A percentile compares a stretch with the other conserved stretches of the same genome.
Evolutionary conservation across 2,329 filamentous ascomycete genomes (phyloP).

Genomic region (Coniella lustricola): DNA sequence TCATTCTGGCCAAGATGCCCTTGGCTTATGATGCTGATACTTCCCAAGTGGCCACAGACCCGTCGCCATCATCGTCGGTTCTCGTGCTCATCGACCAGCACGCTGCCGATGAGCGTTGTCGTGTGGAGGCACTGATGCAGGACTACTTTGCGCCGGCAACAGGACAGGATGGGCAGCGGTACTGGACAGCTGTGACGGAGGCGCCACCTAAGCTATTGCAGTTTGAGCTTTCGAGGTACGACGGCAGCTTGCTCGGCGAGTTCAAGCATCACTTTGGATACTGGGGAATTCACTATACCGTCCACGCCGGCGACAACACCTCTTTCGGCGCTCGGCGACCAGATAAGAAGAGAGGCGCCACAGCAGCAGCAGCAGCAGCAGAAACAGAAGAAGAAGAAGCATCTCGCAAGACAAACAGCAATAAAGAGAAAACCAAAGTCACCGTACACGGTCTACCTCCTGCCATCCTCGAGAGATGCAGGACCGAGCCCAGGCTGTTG

Average conservation of each 20-base stretch:
- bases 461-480: constrained; percentile 69
- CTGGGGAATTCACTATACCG: constrained; percentile 70
- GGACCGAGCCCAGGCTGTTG: constrained; percentile 61
- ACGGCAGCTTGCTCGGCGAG: constrained; percentile 50
- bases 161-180: constrained; percentile 1
- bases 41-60: constrained; percentile 9
- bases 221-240: constrained; percentile 58
- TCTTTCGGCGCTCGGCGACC: not conserved
- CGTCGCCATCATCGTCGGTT: constrained; percentile 20
- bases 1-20: constrained; percentile 63
- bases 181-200: constrained; percentile 26
- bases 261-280: constrained; percentile 50
- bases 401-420: not conserved
- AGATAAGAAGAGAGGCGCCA: not conserved
- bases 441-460: constrained; percentile 49
- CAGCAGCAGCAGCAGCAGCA: no score
- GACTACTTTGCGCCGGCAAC: constrained; percentile 36
- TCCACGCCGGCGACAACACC: not conserved
- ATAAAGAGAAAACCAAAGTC: constrained; percentile 17
- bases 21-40: constrained; percentile 14
- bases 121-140: constrained; percentile 65
- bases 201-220: constrained; percentile 45
- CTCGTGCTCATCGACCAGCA: constrained; percentile 87
- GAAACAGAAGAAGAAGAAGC: no score
- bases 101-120: constrained; percentile 83